phyloP scores from a whole-genome alignment of 495 filamentous ascomycete species.

The Terfezia boudieri region DNA sequence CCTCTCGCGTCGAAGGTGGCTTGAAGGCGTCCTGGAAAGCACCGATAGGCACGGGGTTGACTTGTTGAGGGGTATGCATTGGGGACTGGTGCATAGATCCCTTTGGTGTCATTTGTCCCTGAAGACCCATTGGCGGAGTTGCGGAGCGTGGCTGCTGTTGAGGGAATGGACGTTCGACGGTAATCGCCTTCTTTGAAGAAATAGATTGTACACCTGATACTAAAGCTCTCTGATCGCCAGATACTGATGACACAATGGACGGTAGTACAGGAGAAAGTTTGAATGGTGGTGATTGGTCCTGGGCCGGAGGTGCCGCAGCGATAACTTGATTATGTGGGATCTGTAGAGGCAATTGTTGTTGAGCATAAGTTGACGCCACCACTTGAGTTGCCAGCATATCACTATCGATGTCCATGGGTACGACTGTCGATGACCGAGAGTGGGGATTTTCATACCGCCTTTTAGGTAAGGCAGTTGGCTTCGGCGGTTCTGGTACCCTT shows the following conservation, averaged over 20 bases:
- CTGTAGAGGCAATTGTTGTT: neutral
- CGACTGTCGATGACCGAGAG: neutral
- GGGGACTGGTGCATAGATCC: neutral
- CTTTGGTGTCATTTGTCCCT: neutral
- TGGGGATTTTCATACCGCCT: constrained; percentile 13
- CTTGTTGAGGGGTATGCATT: neutral
- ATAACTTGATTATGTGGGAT: neutral
- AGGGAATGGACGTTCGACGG: neutral
- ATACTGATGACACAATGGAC: neutral
- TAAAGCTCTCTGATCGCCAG: too few species aligned
- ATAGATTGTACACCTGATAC: too few species aligned
- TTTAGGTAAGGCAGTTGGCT: constrained; percentile 16
- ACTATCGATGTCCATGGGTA: constrained; percentile 4
- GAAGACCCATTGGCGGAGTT: neutral
- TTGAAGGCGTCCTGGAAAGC: neutral
- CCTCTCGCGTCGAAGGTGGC: neutral
- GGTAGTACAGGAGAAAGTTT: neutral
- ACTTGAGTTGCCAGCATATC: neutral
- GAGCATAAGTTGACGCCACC: neutral
- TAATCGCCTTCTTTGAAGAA: neutral
- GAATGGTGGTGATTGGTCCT: neutral
- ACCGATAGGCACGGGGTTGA: constrained; percentile 3
- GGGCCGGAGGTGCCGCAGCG: neutral
- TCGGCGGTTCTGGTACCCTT: constrained; percentile 11
- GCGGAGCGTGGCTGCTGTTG: neutral